These are phyloP conservation scores for Prunus campanulata DNA, from an alignment of 306 rosid species.

Conservation along the genomic window DNA sequence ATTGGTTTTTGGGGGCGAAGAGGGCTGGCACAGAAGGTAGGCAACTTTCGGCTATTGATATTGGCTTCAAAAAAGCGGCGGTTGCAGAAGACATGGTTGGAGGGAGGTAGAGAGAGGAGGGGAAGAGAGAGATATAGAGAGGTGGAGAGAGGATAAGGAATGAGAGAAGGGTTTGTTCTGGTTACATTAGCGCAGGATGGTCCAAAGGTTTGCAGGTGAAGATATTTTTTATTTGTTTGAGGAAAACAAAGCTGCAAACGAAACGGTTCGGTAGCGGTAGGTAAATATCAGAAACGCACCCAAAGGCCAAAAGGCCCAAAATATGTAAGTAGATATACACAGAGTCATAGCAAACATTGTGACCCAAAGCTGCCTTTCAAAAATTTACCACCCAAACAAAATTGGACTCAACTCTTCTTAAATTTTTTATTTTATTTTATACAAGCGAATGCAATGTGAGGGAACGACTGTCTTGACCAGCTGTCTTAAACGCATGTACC, in stretches of 20 bases:
- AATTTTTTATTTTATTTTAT: too few species aligned
- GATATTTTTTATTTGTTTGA: neutral
- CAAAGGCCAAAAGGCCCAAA: too few species aligned
- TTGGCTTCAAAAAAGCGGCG: conserved; percentile 20
- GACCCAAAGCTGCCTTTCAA: too few species aligned
- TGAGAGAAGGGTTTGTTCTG: conserved; percentile 8
- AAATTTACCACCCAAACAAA: too few species aligned
- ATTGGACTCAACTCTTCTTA: too few species aligned
- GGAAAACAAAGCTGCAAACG: neutral
- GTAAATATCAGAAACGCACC: neutral
- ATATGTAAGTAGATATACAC: too few species aligned
- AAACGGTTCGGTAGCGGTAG: neutral
- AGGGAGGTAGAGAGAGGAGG: conserved; percentile 16
- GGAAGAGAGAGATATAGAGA: conserved; percentile 7
- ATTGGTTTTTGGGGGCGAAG: conserved; percentile 28
- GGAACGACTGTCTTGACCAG: too few species aligned
- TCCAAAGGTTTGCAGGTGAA: conserved; percentile 23
- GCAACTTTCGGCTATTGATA: conserved; percentile 33
- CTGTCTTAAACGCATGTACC: too few species aligned
- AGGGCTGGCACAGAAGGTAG: conserved; percentile 22
- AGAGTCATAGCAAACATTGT: too few species aligned
- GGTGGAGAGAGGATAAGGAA: conserved; percentile 20
- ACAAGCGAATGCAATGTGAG: too few species aligned
- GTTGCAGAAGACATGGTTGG: conserved; percentile 30
- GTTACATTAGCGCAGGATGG: conserved; percentile 16